Percentiles rank a stretch among this genome's conserved stretches.
Conservation (phyloP, 2,329 filamentous ascomycete genomes). For the Pseudogymnoascus sp. region DNA sequence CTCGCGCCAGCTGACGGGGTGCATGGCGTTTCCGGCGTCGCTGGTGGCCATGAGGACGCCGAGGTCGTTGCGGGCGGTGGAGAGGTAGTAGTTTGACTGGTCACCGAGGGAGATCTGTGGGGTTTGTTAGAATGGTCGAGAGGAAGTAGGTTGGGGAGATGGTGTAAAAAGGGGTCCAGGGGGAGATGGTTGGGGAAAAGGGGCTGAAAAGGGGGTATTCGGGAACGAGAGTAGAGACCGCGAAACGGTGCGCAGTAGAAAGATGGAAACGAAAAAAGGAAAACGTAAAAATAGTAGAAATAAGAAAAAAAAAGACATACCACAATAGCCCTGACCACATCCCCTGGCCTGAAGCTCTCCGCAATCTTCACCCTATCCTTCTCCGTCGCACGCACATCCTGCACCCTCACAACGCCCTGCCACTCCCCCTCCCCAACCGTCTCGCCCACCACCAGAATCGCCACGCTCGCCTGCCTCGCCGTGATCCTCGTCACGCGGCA, state of each 20-base stretch:
- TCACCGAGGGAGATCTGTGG: slow-evolving; percentile 77
- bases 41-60: slow-evolving; percentile 91
- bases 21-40: slow-evolving; percentile 83
- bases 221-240: neutral
- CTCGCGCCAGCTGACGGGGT: slow-evolving; percentile 90
- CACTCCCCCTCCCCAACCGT: slow-evolving; percentile 69
- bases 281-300: slow-evolving; percentile 7
- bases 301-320: slow-evolving; percentile 33
- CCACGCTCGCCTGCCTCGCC: slow-evolving; percentile 74
- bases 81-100: slow-evolving; percentile 91
- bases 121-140: neutral
- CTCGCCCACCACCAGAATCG: slow-evolving; percentile 74
- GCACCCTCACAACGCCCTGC: slow-evolving; percentile 75
- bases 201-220: neutral
- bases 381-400: slow-evolving; percentile 91
- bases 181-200: neutral
- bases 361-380: slow-evolving; percentile 90
- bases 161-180: neutral
- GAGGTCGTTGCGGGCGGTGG: slow-evolving; percentile 81
- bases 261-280: neutral
- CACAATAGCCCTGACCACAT: slow-evolving; percentile 81
- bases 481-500: slow-evolving; percentile 80
- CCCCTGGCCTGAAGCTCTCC: slow-evolving; percentile 85
- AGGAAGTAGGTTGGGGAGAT: neutral
- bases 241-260: neutral